Percentiles rank a stretch among this genome's conserved stretches.
phyloP scores from a whole-genome alignment of 2,329 filamentous ascomycete genomes.

The Metarhizium album region DNA sequence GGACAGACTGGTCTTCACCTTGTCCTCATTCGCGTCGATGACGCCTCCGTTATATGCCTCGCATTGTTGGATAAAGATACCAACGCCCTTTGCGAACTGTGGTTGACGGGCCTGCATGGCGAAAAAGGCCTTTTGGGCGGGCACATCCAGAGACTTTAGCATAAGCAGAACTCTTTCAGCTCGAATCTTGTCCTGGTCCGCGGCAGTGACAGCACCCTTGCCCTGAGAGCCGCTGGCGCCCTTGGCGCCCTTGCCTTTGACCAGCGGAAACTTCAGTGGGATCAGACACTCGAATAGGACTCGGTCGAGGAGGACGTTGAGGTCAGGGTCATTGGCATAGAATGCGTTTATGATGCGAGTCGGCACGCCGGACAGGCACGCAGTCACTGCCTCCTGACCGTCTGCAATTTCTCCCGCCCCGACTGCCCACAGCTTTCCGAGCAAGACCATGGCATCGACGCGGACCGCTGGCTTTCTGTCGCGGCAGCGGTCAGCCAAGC shows the following conservation, averaged over 20 bases:
- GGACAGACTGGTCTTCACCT: constrained; percentile 59
- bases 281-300: constrained; percentile 80
- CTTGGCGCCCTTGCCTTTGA: constrained; percentile 51
- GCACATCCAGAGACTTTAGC: constrained; percentile 64
- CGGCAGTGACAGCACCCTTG: constrained; percentile 32
- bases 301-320: constrained; percentile 74
- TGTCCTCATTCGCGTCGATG: constrained; percentile 59
- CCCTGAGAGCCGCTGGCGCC: constrained; percentile 44
- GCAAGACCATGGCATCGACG: constrained; percentile 72
- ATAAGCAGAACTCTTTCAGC: constrained; percentile 77
- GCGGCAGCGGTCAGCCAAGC: constrained; percentile 77
- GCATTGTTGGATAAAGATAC: constrained; percentile 70
- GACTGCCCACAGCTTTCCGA: constrained; percentile 88
- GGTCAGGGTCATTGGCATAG: constrained; percentile 80
- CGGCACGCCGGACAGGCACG: constrained; percentile 71
- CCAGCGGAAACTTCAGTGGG: constrained; percentile 74
- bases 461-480: constrained; percentile 76
- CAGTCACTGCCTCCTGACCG: constrained; percentile 64
- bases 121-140: constrained; percentile 80
- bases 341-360: constrained; percentile 76
- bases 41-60: constrained; percentile 86
- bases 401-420: constrained; percentile 77
- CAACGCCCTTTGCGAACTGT: constrained; percentile 60
- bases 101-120: constrained; percentile 71
- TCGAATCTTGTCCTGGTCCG: constrained; percentile 65